Base-by-base conservation (phyloP, 441 rosid genomes). In the Theobroma grandiflorum region DNA sequence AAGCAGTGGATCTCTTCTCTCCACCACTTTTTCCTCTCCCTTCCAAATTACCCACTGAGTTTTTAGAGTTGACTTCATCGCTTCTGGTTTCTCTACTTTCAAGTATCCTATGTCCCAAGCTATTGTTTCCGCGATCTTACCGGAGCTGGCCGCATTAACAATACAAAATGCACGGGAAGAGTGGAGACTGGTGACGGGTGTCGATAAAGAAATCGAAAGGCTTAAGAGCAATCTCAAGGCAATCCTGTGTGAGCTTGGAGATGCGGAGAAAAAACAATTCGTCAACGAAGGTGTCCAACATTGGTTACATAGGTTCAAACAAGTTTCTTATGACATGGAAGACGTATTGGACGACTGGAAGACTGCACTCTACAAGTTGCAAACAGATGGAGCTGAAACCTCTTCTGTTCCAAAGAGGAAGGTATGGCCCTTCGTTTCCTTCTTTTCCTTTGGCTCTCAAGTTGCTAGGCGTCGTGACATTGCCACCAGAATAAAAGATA, bases 291-390 rank as follows among this genome's bases (percentile, higher is more conserved):
- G 2, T 64, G 40, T 64, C 18, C 35, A 64, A 20, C 4, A 2
- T 2, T 64, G 69, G 69, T 64, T 64, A 5, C 47, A 33, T 37
- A 18, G 8, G 43, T 40, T 35, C 2, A 64, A 64, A 64, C 20
- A 64, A 2, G 45, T 10, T 4, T 14, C 69, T 37, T 37, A 31
- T 7, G 69, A 64, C 40, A 64, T 64, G 45, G 69, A 64, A 16
- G 69, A 64, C 37, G 69, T 37, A 2, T 37, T 64, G 47, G 69
- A 64, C 12, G 72, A 40, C 33, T 68, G 72, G 50, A 68, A n/a
- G 6, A 6, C 11, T 68, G 50, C 52, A 3, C 1, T 66, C 1
- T 3, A 4, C 16, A 33, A 31, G 68, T 11, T 26, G 40, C 68
- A 12, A 14, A 33, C 15, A 2, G 6, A 2, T 1, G 42, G 18